phyloP scores from a whole-genome alignment of 371 early-diverging fungal genomes.

The Thermomucor indicae-seudaticae region DNA sequence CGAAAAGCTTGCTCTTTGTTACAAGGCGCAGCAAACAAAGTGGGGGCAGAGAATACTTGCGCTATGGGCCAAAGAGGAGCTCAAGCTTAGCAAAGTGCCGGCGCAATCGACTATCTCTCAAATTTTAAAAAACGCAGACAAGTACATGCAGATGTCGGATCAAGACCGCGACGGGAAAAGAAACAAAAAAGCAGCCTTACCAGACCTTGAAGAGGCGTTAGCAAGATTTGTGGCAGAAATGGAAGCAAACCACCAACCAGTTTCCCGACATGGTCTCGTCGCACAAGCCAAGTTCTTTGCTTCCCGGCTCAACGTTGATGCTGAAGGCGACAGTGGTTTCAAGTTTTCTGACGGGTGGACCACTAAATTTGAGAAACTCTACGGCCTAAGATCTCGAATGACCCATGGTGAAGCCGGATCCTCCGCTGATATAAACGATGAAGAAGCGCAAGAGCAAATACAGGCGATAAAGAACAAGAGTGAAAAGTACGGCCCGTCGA shows the following conservation, averaged over 20 bases:
- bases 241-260: background rate
- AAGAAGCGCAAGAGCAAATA: background rate
- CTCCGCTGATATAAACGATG: background rate
- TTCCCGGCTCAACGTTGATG: background rate
- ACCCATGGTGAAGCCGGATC: conserved; percentile 8
- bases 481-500: background rate
- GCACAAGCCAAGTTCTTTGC: background rate
- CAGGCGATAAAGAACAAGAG: conserved; percentile 1
- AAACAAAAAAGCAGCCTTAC: background rate
- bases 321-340: background rate
- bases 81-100: too few relatives aligned
- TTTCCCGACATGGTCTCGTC: background rate
- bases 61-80: too few relatives aligned
- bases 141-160: background rate
- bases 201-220: background rate
- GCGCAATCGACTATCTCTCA: background rate
- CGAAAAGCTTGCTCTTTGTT: too few relatives aligned
- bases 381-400: background rate
- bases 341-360: conserved; percentile 1
- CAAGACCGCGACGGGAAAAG: background rate
- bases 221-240: background rate
- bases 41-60: too few relatives aligned
- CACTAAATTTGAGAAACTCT: conserved; percentile 1
- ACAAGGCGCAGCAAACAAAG: too few relatives aligned
- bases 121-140: background rate